Evolutionary conservation across 805 yeast species (phyloP), one percentile per base, ranked within the genome.

Genomic region (Ogataea methylovora): DNA sequence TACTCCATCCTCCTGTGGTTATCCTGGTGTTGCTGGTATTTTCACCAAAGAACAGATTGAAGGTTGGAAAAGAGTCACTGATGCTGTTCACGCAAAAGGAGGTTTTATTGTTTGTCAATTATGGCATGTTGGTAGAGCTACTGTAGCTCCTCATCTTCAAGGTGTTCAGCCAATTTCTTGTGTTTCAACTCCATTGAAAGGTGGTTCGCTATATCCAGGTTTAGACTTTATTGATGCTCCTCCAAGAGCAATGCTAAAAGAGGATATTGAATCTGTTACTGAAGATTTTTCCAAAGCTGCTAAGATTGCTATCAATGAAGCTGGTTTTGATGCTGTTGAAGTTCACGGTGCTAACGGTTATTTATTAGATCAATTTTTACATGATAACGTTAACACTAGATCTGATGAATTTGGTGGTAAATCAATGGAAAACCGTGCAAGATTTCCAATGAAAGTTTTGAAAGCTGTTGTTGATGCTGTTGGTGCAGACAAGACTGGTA

Each of bases 391-490:
- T 14, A 60, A 67, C 52, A 26, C 50, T 15, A 49, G 73, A 49
- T 53, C 63, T n/a, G 71, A 66, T 40, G 46, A 61, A 37, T 67
- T 64, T 32, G 71, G 73, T 31, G 67, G 68, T 0, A 20, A 20
- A 9, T 50, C 62, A 3, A 58, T 61, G 36, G 71, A 67, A 42
- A 68, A 63, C 40, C 53, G 69, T 35, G 56, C 63, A 13, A 58
- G 60, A 34, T 55, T 67, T 28, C 41, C 56, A 3, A 44, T 68
- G 21, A 74, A 71, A 41, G 64, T 76, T 19, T 58, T 77, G 17
- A 77, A 75, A 43, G 68, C 70, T 4, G 44, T 74, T 24, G 57
- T 60, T 19, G 69, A 55, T 5, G 74, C 70, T 2, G 53, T 78
- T 40, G 85, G 84, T 31, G 63, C 71, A 14, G 63, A 62, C 3